Evolutionary conservation across 441 rosid species (phyloP).

Genomic region (Erodium chrysanthum): DNA sequence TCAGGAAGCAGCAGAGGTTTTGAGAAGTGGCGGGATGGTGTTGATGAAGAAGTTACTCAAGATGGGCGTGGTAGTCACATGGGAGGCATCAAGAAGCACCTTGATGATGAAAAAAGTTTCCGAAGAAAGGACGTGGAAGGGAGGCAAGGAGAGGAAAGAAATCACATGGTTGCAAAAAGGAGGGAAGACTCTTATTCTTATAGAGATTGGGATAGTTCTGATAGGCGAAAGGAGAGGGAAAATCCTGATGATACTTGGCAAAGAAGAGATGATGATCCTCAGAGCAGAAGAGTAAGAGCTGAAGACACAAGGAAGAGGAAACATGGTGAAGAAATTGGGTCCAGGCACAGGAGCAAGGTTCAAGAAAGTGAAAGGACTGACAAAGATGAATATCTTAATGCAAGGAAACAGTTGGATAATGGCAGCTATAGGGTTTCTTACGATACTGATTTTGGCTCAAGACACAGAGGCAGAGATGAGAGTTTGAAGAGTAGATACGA

Average conservation of each 20-base stretch:
- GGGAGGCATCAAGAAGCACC: constrained; percentile 39
- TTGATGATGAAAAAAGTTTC: constrained; percentile 41
- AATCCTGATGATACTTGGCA: constrained; percentile 48
- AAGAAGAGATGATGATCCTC: constrained; percentile 52
- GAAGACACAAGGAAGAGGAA: constrained; percentile 70
- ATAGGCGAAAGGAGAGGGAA: constrained; percentile 58
- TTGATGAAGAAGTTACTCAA: constrained; percentile 74
- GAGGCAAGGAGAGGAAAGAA: constrained; percentile 57
- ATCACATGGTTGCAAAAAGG: constrained; percentile 30
- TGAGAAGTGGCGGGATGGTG: constrained; percentile 52
- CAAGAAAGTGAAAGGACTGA: constrained; percentile 56
- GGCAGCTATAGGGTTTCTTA: constrained; percentile 42
- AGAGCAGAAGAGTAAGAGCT: constrained; percentile 43
- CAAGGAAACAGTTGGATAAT: constrained; percentile 65
- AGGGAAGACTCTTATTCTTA: constrained; percentile 49
- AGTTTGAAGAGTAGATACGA: constrained; percentile 47
- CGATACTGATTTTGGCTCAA: constrained; percentile 44
- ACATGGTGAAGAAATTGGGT: constrained; percentile 53
- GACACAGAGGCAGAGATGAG: constrained; percentile 55
- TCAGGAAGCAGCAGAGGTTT: constrained; percentile 73
- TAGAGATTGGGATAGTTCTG: constrained; percentile 43
- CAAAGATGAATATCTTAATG: constrained; percentile 51
- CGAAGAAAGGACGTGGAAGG: constrained; percentile 50
- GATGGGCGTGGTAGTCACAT: constrained; percentile 35
- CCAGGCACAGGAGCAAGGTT: constrained; percentile 56